Evolutionary conservation across 257 asterid genomes (phyloP), one percentile per base, ranked within the genome.

Genomic region (Avicennia marina): DNA sequence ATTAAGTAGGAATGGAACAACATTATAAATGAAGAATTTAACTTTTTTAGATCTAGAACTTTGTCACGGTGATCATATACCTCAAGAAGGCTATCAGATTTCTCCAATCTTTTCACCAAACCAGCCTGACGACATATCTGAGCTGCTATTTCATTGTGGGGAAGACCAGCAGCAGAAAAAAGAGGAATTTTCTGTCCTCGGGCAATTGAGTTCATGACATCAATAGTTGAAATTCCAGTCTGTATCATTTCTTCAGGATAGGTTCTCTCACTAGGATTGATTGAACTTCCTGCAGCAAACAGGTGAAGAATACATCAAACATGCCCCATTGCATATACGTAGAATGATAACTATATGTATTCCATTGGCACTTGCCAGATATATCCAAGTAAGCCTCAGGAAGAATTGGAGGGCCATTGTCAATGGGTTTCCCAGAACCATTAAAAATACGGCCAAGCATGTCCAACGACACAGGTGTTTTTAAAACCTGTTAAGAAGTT

Each of bases 81-180:
- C 83, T 81, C 89, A 55, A 90, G 96, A 72, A 90, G 96, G 70
- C 80, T 77, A 53, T 82, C 95, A 63, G 91, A 7, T 78, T 87
- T 82, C 83, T 90, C 98, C 81, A 87, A 64, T 33, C 98, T 83
- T 68, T 87, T 90, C 65, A 90, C 98, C 75, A 90, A 80, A 79
- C 98, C 98, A 82, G 98, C 98, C 76, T 90, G 98, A 60, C 98
- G 95, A 76, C 98, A 90, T 60, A 90, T 90, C 78, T 90, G 98
- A 63, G 98, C 98, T 57, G 98, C 98, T 11, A 90, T 90, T 81
- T 90, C 98, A 77, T 90, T 90, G 80, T 90, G 98, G 52, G 96
- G 98, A 72, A 90, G 96, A 78, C 98, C 98, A 53, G 98, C 98
- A 63, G 98, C 98, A 32, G 98, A 90, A 53, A 90, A 90, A 53